Conservation (phyloP, 148 eudicot species). For the Rhododendron ovatum region DNA sequence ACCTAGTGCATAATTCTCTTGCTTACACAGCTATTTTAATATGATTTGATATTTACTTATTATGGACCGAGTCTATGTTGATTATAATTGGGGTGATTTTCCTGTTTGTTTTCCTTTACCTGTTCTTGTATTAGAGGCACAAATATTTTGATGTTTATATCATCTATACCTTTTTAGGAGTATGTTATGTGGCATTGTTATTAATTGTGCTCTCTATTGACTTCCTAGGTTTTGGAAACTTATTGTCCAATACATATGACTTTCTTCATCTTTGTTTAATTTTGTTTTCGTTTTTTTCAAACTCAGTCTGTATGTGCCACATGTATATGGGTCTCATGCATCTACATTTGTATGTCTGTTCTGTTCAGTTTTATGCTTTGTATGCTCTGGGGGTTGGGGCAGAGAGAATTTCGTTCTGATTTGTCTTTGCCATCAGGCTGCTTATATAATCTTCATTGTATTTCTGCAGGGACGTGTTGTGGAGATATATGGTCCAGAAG, state of each 20-base stretch:
- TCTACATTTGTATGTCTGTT: neutral
- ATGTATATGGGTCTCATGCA: neutral
- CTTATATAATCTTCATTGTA: neutral
- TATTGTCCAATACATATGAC: neutral
- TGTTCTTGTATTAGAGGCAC: neutral
- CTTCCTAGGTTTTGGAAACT: neutral
- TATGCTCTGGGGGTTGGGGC: neutral
- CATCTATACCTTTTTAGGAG: neutral
- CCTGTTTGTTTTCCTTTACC: neutral
- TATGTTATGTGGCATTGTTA: neutral
- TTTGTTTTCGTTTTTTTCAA: neutral
- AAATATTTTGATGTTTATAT: neutral
- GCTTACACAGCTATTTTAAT: neutral
- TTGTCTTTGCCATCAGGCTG: neutral
- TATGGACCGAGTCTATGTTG: neutral
- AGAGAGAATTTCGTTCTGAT: neutral
- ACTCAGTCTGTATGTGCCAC: neutral
- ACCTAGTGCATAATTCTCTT: neutral
- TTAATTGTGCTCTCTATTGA: neutral
- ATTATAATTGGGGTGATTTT: neutral
- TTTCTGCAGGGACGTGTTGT: conserved; percentile 86
- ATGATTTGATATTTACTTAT: neutral
- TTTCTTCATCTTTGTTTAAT: neutral
- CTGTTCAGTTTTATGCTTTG: neutral
- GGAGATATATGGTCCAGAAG: conserved; percentile 96